Evolutionary conservation across 352 stramenopile genomes (phyloP), one percentile per base, ranked within the genome.

Genomic region (Globisporangium okanoganense): DNA sequence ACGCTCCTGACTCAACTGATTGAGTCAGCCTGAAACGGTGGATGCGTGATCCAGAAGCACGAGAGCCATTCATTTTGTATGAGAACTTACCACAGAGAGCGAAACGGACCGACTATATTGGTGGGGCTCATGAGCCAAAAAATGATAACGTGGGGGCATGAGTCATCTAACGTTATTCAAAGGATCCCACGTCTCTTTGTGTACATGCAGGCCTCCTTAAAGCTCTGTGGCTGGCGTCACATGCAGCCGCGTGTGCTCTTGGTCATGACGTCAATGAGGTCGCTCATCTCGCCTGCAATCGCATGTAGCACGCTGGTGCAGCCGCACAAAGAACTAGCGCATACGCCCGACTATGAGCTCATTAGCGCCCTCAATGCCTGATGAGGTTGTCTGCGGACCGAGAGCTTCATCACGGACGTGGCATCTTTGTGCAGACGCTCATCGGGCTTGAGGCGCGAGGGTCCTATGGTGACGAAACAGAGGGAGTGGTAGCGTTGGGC

Each of bases 351-450:
- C 50, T 8, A 65, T 16, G 18, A 56, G 41, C 35, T 56, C n/a
- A 5, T 45, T 7, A 0, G 43, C 31, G 16, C 22, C 51, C 4
- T 48, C 29, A 2, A 24, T 29, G 31, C 9, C 49, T 24, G 9
- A 14, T 9, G 25, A 3, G 14, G 22, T 16, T 24, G 18, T 25
- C 44, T 35, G 44, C 49, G 33, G 0, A 20, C 47, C 0, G 56
- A 53, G 9, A 60, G 18, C 31, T 61, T 65, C 20, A 41, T 61
- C 29, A 29, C 43, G 16, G 35, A 58, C 31, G 27, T 66, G 7
- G 68, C 60, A 25, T 78, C 68, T 50, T 70, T 69, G 2, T 60
- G 65, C 5, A 78, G 47, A 2, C 67, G 62, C 10, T 58, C 10
- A 1, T 12, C 22, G 57, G 57, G 56, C 44, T 62, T 18, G 18